These are phyloP conservation scores for Eucalyptus regnans DNA, from an alignment of 345 rosid species.

Conservation along the genomic window DNA sequence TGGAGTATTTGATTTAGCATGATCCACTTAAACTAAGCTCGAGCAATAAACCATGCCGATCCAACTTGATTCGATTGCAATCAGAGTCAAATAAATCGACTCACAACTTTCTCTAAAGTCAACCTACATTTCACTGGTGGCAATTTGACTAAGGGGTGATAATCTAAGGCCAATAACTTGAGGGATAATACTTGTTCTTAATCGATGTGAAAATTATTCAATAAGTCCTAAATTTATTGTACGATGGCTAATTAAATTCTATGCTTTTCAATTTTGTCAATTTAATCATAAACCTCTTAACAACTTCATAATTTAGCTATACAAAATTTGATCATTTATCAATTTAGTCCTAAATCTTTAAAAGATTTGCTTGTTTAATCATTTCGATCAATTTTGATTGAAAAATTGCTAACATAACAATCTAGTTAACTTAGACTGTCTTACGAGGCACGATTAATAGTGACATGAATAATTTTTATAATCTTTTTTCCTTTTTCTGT, in stretches of 20 bases:
- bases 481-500: too few species aligned
- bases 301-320: neutral
- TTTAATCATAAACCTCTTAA: neutral
- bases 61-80: neutral
- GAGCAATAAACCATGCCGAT: neutral
- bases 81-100: neutral
- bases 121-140: neutral
- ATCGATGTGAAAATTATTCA: fast-evolving
- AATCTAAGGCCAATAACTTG: neutral
- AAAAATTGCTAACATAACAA: fast-evolving
- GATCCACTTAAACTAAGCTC: neutral
- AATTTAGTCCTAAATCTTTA: too few species aligned
- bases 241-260: too few species aligned
- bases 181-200: neutral
- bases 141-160: neutral
- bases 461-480: too few species aligned
- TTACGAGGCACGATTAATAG: fast-evolving
- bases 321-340: fast-evolving
- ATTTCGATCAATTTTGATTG: fast-evolving
- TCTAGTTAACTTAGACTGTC: neutral
- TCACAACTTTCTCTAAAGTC: neutral
- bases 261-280: neutral
- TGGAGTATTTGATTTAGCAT: neutral
- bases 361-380: too few species aligned
- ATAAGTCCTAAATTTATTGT: neutral